phyloP scores from a whole-genome alignment of 2,329 filamentous ascomycete genomes.

The Pezicula radicicola region DNA sequence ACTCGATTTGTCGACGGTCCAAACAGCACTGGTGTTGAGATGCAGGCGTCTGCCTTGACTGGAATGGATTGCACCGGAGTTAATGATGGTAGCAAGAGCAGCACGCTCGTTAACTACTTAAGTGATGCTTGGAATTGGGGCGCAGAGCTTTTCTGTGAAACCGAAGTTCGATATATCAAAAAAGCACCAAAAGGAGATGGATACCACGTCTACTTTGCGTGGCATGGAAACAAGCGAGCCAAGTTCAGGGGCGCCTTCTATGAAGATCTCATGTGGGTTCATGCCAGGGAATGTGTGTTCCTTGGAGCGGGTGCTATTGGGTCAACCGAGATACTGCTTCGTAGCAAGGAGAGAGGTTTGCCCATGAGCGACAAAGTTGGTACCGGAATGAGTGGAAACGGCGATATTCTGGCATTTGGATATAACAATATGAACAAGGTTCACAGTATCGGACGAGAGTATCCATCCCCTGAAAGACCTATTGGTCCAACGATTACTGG shows the following conservation, averaged over 20 bases:
- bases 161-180: slow-evolving; percentile 58
- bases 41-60: slow-evolving; percentile 53
- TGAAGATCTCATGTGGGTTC: slow-evolving; percentile 59
- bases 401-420: slow-evolving; percentile 59
- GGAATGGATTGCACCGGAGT: slow-evolving; percentile 59
- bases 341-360: slow-evolving; percentile 53
- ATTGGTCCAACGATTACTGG: slow-evolving; percentile 58
- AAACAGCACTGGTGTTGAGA: slow-evolving; percentile 58
- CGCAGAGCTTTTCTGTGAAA: slow-evolving; percentile 64
- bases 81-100: slow-evolving; percentile 63
- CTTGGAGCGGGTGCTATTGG: slow-evolving; percentile 60
- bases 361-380: slow-evolving; percentile 51
- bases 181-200: slow-evolving; percentile 41
- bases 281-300: slow-evolving; percentile 59
- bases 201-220: slow-evolving; percentile 59
- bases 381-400: slow-evolving; percentile 54
- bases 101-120: slow-evolving; percentile 59
- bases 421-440: slow-evolving; percentile 38
- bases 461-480: slow-evolving; percentile 43
- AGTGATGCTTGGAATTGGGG: slow-evolving; percentile 68
- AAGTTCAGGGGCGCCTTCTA: slow-evolving; percentile 44
- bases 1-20: slow-evolving; percentile 56
- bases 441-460: slow-evolving; percentile 48
- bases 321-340: slow-evolving; percentile 59
- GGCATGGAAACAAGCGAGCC: slow-evolving; percentile 46